phyloP scores from a whole-genome alignment of 2,329 filamentous ascomycete genomes.

The Hymenoscyphus scutula region DNA sequence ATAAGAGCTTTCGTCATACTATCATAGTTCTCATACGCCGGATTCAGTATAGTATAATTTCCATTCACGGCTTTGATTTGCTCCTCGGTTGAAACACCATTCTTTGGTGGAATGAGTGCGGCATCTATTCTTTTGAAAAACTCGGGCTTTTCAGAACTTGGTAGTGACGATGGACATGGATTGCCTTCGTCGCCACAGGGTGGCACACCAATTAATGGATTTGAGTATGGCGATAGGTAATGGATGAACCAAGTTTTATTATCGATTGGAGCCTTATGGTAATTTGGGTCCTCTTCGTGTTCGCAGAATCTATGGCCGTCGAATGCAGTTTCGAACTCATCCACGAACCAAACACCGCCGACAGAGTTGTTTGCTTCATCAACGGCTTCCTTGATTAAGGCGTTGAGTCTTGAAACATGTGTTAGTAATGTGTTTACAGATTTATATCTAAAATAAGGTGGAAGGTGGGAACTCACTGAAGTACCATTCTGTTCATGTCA shows the following conservation, averaged over 20 bases:
- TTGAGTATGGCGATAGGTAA: not conserved
- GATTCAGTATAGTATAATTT: not conserved
- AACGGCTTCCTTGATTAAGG: not conserved
- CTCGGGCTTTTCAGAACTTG: not conserved
- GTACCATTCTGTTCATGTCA: not conserved
- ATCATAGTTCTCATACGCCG: not conserved
- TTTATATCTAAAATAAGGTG: too few relatives aligned
- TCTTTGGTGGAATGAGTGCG: not conserved
- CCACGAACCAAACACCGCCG: slow-evolving; percentile 6
- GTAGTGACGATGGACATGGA: not conserved
- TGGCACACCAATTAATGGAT: not conserved
- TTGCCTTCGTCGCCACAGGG: not conserved
- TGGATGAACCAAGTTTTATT: slow-evolving; percentile 8
- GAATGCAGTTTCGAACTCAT: slow-evolving; percentile 4
- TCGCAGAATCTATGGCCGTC: slow-evolving; percentile 9
- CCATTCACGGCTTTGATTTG: slow-evolving; percentile 4
- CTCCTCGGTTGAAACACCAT: not conserved
- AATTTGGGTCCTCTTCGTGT: not conserved
- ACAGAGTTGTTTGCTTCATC: not conserved
- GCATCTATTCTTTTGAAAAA: not conserved
- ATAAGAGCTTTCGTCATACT: not conserved
- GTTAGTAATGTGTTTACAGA: not conserved
- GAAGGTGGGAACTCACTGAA: not conserved
- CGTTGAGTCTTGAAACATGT: not conserved
- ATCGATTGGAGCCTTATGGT: slow-evolving; percentile 6